These are phyloP conservation scores for Leccinum rimulosum DNA, from an alignment of 768 basidiomycete species.

Conservation along the genomic window DNA sequence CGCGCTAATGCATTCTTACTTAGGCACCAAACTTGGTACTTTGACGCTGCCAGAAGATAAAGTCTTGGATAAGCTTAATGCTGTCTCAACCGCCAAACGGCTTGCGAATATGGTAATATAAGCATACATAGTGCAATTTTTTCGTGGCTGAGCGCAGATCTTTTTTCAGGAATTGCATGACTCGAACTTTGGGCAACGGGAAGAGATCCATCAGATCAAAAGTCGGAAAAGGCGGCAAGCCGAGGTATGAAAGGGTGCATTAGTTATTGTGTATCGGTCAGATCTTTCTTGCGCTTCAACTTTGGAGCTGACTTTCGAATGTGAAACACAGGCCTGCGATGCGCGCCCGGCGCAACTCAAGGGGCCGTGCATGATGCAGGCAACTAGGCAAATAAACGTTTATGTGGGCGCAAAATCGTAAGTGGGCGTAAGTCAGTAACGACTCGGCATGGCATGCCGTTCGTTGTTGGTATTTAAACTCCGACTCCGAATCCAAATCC, in stretches of 20 bases:
- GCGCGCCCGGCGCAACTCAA: neutral
- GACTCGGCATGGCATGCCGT: slow-evolving; percentile 16
- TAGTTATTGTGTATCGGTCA: slow-evolving; percentile 7
- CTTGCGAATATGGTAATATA: slow-evolving; percentile 84
- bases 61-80: slow-evolving; percentile 82
- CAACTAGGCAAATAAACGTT: too few species aligned
- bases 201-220: slow-evolving; percentile 78
- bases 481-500: slow-evolving; percentile 16
- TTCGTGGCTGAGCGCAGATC: slow-evolving; percentile 1
- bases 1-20: neutral
- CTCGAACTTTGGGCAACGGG: slow-evolving; percentile 84
- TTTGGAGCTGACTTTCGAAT: neutral
- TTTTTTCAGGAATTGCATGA: slow-evolving; percentile 74
- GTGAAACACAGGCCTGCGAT: neutral
- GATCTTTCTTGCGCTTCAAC: slow-evolving; percentile 1
- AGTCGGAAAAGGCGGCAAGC: slow-evolving; percentile 21
- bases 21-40: slow-evolving; percentile 75
- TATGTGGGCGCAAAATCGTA: too few species aligned
- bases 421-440: neutral
- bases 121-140: neutral
- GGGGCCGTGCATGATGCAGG: too few species aligned
- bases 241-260: slow-evolving; percentile 3
- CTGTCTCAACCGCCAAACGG: slow-evolving; percentile 90
- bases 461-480: slow-evolving; percentile 2
- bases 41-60: slow-evolving; percentile 74